These are phyloP conservation scores for Penicillium salamii DNA, from an alignment of 495 filamentous ascomycete species.

Conservation along the genomic window DNA sequence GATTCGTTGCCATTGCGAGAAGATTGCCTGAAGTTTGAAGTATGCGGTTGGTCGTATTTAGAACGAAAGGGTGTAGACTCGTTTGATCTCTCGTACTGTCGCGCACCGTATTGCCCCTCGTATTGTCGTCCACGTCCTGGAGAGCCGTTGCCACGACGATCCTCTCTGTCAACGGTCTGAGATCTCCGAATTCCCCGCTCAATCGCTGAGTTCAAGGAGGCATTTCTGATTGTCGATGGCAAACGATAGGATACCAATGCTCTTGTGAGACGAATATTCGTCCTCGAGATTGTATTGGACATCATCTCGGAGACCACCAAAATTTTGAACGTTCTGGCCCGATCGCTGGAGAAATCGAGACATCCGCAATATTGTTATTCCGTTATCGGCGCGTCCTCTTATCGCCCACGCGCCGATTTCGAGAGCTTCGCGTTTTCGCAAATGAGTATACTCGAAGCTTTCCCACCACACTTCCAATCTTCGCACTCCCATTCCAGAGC, in stretches of 20 bases:
- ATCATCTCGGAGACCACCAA: background rate
- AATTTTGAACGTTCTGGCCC: background rate
- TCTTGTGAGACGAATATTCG: background rate
- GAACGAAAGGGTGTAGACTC: background rate
- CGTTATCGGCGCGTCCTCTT: slow-evolving; percentile 3
- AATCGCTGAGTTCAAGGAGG: slow-evolving; percentile 57
- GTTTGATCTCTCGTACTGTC: slow-evolving; percentile 1
- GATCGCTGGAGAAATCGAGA: background rate
- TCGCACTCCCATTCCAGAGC: too few species aligned
- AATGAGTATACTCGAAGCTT: too few species aligned
- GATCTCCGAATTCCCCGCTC: slow-evolving; percentile 49
- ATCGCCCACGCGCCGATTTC: slow-evolving; percentile 3
- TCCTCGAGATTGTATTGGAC: slow-evolving; percentile 5
- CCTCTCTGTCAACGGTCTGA: slow-evolving; percentile 13
- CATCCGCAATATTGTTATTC: background rate
- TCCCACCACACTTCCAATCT: too few species aligned
- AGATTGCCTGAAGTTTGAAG: background rate
- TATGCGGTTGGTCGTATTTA: background rate
- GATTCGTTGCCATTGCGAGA: background rate
- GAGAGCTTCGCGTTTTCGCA: too few species aligned
- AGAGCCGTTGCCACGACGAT: slow-evolving; percentile 2
- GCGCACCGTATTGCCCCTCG: background rate
- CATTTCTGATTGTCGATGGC: slow-evolving; percentile 29
- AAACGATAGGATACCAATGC: background rate
- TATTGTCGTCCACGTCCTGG: background rate